Evolutionary conservation across 148 eudicot species (phyloP), one percentile per base, ranked within the genome.

Genomic region (Rhododendron kiyosumense): DNA sequence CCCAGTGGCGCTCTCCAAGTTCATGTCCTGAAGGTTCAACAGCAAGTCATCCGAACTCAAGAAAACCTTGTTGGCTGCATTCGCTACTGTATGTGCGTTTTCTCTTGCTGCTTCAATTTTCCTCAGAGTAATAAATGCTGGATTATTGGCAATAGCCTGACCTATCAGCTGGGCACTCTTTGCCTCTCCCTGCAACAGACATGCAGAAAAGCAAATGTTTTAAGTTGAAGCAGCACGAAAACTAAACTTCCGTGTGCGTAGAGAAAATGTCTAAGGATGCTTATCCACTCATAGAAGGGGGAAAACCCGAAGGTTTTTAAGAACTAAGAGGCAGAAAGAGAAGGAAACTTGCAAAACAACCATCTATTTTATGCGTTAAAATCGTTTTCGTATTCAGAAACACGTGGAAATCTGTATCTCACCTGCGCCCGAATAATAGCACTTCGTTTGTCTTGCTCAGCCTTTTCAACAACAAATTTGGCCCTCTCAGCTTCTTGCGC

Each of bases 101-200:
- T 96, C 99, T 89, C 95, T 90, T 14, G 99, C 89, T 20, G 99
- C 99, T 87, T 96, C 99, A 36, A 96, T 96, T 77, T 91, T 93
- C 92, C 99, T 93, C 10, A 95, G 90, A 32, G 98, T 92, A 80
- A 95, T 93, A 83, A 96, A 96, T 20, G 99, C 99, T 6, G 98
- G 96, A 89, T 95, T 96, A 88, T 95, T 94, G 84, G 99, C 89
- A 85, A 96, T 93, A 46, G 99, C 98, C 94, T 94, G 94, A 85
- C 99, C 99, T 38, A 96, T 96, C 67, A 96, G 92, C 87, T 92
- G 93, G 38, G 99, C 99, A 95, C 99, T 96, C 93, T 90, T 95
- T 59, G 99, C 99, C 82, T 95, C 99, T 85, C 99, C 99, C 99
- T 96, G 93, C 7, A 12, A 77, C 81, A 36, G n/a, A 86, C 18